Percentiles rank a stretch among this genome's conserved stretches.
Conservation (phyloP, 768 basidiomycete species). For the Suillus spraguei region DNA sequence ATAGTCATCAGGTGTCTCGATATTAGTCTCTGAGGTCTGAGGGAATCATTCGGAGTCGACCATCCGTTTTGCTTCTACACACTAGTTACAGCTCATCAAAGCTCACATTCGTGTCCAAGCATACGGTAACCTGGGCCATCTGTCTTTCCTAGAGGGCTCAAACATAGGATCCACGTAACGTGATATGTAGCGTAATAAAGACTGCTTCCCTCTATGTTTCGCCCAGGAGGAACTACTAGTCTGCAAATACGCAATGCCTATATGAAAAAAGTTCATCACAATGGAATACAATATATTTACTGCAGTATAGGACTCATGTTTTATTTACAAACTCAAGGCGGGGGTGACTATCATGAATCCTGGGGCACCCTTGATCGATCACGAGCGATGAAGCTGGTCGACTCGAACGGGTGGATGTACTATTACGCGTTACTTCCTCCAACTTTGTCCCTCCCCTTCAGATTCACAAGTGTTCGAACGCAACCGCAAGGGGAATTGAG, state of each 20-base stretch:
- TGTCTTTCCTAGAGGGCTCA: not conserved
- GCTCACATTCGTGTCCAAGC: not conserved
- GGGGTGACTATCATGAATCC: not conserved
- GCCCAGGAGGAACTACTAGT: not conserved
- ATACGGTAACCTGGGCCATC: not conserved
- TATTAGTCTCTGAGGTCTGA: not conserved
- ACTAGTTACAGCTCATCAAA: not conserved
- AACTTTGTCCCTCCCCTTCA: slow-evolving; percentile 20
- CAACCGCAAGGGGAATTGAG: not conserved
- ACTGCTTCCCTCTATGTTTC: not conserved
- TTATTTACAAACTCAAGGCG: not conserved
- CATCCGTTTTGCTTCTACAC: not conserved
- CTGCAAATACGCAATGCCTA: not conserved
- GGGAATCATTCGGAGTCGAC: too few species aligned
- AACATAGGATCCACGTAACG: not conserved
- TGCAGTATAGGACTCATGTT: too few species aligned
- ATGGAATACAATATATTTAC: not conserved
- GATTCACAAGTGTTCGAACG: slow-evolving; percentile 12
- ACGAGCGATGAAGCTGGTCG: not conserved
- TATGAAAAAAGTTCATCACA: not conserved
- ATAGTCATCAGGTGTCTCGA: not conserved
- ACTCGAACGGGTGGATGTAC: not conserved
- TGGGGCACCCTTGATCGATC: not conserved
- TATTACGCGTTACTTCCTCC: slow-evolving; percentile 16
- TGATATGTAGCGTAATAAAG: not conserved